phyloP scores from a whole-genome alignment of 2,329 filamentous ascomycete species.

The Cladophialophora exuberans region DNA sequence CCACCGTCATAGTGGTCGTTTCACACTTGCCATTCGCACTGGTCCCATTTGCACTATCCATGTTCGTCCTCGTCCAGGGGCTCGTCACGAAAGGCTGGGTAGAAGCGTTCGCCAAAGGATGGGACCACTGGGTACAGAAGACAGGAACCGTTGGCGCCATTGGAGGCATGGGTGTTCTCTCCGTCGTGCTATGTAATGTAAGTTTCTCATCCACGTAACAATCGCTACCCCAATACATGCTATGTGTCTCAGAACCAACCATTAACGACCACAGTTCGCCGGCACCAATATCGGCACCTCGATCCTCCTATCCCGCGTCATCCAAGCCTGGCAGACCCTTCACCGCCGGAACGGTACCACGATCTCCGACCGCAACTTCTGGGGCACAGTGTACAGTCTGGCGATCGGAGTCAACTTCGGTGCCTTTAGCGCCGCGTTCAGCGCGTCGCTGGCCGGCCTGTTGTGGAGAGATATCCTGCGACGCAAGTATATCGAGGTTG shows the following conservation, averaged over 20 bases:
- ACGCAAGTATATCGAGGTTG: slow-evolving; percentile 69
- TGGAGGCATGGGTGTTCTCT: slow-evolving; percentile 68
- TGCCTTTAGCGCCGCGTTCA: slow-evolving; percentile 73
- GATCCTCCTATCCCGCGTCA: slow-evolving; percentile 70
- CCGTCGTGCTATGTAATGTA: slow-evolving; percentile 72
- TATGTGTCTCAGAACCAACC: no score
- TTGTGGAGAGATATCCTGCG: slow-evolving; percentile 72
- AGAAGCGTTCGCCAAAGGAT: slow-evolving; percentile 68
- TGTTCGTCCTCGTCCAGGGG: slow-evolving; percentile 75
- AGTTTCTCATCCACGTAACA: slow-evolving; percentile 41
- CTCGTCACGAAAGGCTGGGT: slow-evolving; percentile 77
- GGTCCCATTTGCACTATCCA: slow-evolving; percentile 71
- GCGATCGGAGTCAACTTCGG: slow-evolving; percentile 75
- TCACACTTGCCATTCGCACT: slow-evolving; percentile 69
- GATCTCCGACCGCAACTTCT: slow-evolving; percentile 67
- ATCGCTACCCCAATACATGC: not conserved
- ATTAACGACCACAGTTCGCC: no score
- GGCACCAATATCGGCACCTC: slow-evolving; percentile 78
- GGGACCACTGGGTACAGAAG: slow-evolving; percentile 19
- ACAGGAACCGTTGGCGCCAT: slow-evolving; percentile 16
- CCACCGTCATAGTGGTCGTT: slow-evolving; percentile 67
- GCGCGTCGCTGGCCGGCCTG: slow-evolving; percentile 70
- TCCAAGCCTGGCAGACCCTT: slow-evolving; percentile 70
- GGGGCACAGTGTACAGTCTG: slow-evolving; percentile 52
- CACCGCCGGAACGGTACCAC: slow-evolving; percentile 50